Percentiles rank a stretch among this genome's conserved stretches.
Evolutionary conservation across 257 asterid species (phyloP).

Genomic region (Solanum gracilifrons): DNA sequence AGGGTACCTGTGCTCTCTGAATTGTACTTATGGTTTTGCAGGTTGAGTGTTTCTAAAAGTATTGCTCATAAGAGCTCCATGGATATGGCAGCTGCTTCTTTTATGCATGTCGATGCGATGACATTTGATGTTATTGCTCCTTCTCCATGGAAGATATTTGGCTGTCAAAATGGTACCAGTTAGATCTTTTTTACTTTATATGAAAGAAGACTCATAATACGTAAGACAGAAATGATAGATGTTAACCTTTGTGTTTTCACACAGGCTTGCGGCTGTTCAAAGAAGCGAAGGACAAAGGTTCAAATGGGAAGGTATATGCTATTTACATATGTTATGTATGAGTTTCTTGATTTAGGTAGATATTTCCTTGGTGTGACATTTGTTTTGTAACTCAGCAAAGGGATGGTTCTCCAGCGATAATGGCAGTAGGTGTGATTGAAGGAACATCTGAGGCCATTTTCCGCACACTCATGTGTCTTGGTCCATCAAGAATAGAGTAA

Average conservation of each 20-base stretch:
- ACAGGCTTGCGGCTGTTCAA: constrained; percentile 83
- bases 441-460: constrained; percentile 83
- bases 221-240: neutral
- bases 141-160: constrained; percentile 84
- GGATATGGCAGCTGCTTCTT: constrained; percentile 32
- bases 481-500: constrained; percentile 85
- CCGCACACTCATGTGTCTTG: constrained; percentile 67
- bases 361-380: neutral
- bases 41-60: constrained; percentile 56
- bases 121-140: constrained; percentile 73
- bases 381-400: constrained; percentile 28
- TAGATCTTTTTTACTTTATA: neutral
- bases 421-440: constrained; percentile 87
- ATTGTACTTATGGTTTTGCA: constrained; percentile 6
- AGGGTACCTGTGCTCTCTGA: neutral
- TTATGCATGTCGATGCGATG: constrained; percentile 47
- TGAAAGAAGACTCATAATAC: neutral
- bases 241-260: neutral
- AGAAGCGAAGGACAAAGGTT: constrained; percentile 70
- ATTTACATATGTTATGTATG: neutral
- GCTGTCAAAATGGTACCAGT: constrained; percentile 63
- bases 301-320: constrained; percentile 41
- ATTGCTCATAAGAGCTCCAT: constrained; percentile 20
- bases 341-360: neutral
- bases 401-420: constrained; percentile 72